Evolutionary conservation across 176 grass and related monocot genomes (phyloP).

Genomic region (Rhipidocladum racemiflorum): DNA sequence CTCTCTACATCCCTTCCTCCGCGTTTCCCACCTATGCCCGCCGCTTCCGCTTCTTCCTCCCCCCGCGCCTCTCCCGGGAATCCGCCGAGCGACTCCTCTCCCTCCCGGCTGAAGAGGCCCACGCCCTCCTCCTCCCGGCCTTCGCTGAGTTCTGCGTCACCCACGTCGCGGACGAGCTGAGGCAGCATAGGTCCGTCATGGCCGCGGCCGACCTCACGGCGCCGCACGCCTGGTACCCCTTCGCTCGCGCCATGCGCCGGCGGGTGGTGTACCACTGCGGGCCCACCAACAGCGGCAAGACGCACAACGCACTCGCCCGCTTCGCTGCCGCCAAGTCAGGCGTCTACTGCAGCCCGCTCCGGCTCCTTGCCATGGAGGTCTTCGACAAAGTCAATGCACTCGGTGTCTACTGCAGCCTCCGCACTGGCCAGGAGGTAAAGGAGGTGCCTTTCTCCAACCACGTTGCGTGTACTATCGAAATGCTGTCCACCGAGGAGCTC

Average conservation of each 20-base stretch:
- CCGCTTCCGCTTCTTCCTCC: constrained; percentile 63
- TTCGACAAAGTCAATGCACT: constrained; percentile 83
- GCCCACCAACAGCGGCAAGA: constrained; percentile 96
- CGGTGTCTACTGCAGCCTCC: constrained; percentile 87
- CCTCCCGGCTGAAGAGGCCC: constrained; percentile 37
- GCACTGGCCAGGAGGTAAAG: constrained; percentile 88
- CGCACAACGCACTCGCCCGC: constrained; percentile 79
- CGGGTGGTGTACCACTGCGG: constrained; percentile 86
- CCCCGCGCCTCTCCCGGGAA: constrained; percentile 40
- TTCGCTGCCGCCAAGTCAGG: constrained; percentile 60
- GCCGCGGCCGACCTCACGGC: constrained; percentile 71
- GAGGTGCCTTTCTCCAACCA: constrained; percentile 80
- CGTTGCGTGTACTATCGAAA: constrained; percentile 75
- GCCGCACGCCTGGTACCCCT: constrained; percentile 90
- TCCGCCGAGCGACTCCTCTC: constrained; percentile 39
- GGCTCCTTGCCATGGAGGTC: constrained; percentile 96
- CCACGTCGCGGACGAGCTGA: constrained; percentile 53
- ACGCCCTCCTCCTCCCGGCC: constrained; percentile 69
- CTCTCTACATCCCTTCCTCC: constrained; percentile 70
- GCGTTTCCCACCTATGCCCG: constrained; percentile 49
- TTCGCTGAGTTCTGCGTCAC: constrained; percentile 72
- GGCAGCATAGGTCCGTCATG: constrained; percentile 46
- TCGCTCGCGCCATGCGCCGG: constrained; percentile 88
- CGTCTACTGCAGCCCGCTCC: constrained; percentile 90
- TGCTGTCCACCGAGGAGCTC: constrained; percentile 70